Percentiles rank a stretch among this genome's conserved stretches.
phyloP scores from a whole-genome alignment of 2,329 filamentous ascomycete species.

The Cercospora brassicicola region DNA sequence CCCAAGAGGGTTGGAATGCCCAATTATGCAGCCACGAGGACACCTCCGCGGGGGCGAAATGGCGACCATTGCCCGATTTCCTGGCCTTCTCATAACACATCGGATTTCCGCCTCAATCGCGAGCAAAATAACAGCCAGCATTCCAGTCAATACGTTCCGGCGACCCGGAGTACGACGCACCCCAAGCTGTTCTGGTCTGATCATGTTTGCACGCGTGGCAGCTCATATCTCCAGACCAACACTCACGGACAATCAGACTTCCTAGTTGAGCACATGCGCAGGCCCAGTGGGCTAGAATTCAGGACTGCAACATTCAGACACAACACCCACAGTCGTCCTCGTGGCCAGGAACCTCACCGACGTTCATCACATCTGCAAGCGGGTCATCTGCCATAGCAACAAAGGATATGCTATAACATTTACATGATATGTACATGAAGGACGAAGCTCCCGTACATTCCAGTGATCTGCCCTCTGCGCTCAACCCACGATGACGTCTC shows the following conservation, averaged over 20 bases:
- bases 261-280: not conserved
- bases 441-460: constrained; percentile 17
- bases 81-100: not conserved
- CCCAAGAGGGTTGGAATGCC: not conserved
- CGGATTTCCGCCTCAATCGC: not conserved
- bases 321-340: not conserved
- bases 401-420: constrained; percentile 12
- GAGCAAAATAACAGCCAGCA: not conserved
- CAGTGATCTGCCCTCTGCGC: constrained; percentile 13
- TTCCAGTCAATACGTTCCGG: not conserved
- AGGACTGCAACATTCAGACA: not conserved
- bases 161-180: not conserved
- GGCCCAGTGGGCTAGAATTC: not conserved
- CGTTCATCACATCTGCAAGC: not conserved
- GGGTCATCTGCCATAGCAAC: constrained; percentile 13
- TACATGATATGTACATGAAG: constrained; percentile 5
- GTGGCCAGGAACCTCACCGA: not conserved
- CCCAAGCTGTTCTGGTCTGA: not conserved
- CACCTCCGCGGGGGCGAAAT: not conserved
- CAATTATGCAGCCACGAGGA: not conserved
- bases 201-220: not conserved
- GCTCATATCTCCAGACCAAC: not conserved
- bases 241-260: not conserved
- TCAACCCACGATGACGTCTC: constrained; percentile 10
- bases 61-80: not conserved